A percentile compares a stretch with the other conserved stretches of the same genome.
Evolutionary conservation across 176 grass and related monocot genomes (phyloP).

Genomic region (Carex pumila): DNA sequence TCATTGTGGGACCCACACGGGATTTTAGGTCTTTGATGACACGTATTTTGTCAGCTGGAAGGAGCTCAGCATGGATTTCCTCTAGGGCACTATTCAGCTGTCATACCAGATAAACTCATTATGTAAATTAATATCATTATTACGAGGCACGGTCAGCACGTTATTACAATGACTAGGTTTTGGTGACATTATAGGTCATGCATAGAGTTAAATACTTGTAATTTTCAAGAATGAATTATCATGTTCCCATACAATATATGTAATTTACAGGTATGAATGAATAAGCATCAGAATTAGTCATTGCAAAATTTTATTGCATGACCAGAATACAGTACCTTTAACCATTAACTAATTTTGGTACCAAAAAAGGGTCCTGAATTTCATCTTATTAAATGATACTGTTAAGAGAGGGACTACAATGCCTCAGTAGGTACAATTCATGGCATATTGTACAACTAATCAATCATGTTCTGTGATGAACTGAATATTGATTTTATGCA

Average conservation of each 20-base stretch:
- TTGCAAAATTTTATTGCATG: not conserved
- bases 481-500: not conserved
- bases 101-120: not conserved
- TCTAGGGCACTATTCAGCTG: constrained; percentile 32
- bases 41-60: constrained; percentile 59
- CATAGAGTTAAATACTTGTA: not conserved
- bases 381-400: not conserved
- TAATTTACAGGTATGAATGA: not conserved
- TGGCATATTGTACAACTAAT: not conserved
- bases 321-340: not conserved
- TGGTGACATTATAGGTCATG: not conserved
- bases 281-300: not conserved
- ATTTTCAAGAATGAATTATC: not conserved
- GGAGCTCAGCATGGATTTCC: constrained; percentile 50
- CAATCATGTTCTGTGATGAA: not conserved
- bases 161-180: not conserved
- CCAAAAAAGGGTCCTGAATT: not conserved
- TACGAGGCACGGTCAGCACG: not conserved
- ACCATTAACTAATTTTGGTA: not conserved
- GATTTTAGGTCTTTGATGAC: constrained; percentile 29
- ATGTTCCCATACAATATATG: not conserved
- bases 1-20: constrained; percentile 30
- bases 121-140: not conserved
- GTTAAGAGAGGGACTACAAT: not conserved
- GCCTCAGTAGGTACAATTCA: not conserved